phyloP scores from a whole-genome alignment of 2,329 filamentous ascomycete genomes.

The Intubia oerlemansii region DNA sequence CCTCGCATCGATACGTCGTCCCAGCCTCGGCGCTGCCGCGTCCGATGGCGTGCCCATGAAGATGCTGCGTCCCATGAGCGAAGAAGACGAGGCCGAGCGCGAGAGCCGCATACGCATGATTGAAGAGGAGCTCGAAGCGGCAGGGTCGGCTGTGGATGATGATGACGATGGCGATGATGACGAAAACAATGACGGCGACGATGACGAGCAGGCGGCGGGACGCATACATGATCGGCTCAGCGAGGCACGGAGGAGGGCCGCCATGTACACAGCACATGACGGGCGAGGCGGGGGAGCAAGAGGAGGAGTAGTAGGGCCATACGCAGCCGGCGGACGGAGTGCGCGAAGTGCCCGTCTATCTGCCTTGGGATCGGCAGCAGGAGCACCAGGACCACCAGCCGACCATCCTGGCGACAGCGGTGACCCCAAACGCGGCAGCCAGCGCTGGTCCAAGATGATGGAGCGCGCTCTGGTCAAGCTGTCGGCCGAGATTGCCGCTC shows the following conservation, averaged over 20 bases:
- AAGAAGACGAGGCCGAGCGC: constrained; percentile 48
- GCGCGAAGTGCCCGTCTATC: too few relatives aligned
- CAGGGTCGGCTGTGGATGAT: constrained; percentile 15
- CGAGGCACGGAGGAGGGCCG: neutral
- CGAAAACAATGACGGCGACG: constrained; percentile 17
- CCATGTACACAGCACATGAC: too few relatives aligned
- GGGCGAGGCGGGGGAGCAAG: too few relatives aligned
- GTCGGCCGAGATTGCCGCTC: constrained; percentile 76
- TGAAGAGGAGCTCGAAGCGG: constrained; percentile 13
- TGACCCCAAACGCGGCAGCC: too few relatives aligned
- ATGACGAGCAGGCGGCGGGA: constrained; percentile 13
- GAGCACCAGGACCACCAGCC: too few relatives aligned
- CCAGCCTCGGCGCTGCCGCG: constrained; percentile 1
- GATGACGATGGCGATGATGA: constrained; percentile 21
- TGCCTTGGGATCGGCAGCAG: too few relatives aligned
- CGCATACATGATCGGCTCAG: neutral
- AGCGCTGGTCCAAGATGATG: constrained; percentile 53
- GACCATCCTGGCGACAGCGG: too few relatives aligned
- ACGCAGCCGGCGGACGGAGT: neutral
- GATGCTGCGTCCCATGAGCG: constrained; percentile 68
- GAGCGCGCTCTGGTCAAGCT: constrained; percentile 74
- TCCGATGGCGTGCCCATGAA: constrained; percentile 29
- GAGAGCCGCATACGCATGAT: constrained; percentile 23
- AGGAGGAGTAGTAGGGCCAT: too few relatives aligned
- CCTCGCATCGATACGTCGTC: constrained; percentile 1